Percentiles rank a stretch among this genome's conserved stretches.
Evolutionary conservation across 2,329 filamentous ascomycete genomes (phyloP).

Genomic region (Colletotrichum euphorbiae): DNA sequence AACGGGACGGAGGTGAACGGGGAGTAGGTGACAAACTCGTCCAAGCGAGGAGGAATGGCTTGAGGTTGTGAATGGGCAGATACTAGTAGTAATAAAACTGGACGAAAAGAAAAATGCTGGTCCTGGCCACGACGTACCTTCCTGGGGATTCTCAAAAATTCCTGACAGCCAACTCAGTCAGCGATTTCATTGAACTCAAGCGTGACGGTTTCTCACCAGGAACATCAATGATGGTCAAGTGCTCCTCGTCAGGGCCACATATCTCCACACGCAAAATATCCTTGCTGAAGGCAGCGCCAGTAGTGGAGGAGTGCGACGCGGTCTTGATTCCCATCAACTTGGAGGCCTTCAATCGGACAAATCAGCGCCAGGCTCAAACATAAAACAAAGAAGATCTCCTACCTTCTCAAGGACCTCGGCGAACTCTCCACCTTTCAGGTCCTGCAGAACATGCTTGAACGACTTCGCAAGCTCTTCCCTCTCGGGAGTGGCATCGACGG

Average conservation of each 20-base stretch:
- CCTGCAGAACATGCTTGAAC: conserved; percentile 84
- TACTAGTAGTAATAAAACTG: no score
- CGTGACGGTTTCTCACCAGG: conserved; percentile 52
- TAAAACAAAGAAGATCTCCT: conserved; percentile 51
- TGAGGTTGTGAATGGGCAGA: no score
- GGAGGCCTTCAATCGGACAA: background rate
- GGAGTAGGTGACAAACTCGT: no score
- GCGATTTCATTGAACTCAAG: conserved; percentile 43
- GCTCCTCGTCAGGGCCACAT: conserved; percentile 40
- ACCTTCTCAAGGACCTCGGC: conserved; percentile 23
- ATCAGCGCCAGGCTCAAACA: background rate
- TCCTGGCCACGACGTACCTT: conserved; percentile 8
- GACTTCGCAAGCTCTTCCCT: conserved; percentile 9
- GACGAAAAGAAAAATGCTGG: background rate
- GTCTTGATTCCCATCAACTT: conserved; percentile 28
- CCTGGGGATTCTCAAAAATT: conserved; percentile 39
- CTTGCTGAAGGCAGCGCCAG: conserved; percentile 35
- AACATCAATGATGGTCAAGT: conserved; percentile 43
- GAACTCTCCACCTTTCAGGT: conserved; percentile 65
- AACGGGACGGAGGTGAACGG: no score
- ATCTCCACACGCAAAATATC: conserved; percentile 42
- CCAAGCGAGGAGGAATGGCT: no score
- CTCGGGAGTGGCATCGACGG: conserved; percentile 36
- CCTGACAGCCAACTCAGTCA: conserved; percentile 52
- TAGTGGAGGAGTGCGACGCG: background rate